A percentile compares a stretch with the other conserved stretches of the same genome.
These are phyloP conservation scores for Tricladium varicosporioides DNA, from an alignment of 2,329 filamentous ascomycete species.

Conservation along the genomic window DNA sequence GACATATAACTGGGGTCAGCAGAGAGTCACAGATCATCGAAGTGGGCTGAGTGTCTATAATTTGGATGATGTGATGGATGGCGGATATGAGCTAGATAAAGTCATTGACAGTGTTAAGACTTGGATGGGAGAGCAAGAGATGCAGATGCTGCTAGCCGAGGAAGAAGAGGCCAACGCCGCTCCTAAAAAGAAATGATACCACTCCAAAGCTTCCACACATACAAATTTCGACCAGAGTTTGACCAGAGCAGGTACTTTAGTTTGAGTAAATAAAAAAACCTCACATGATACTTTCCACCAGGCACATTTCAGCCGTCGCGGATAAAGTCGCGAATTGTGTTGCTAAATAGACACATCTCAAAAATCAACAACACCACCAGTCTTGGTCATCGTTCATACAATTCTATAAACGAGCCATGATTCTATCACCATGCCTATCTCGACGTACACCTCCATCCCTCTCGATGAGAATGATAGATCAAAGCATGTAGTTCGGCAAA, in stretches of 20 bases:
- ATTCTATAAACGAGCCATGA: neutral
- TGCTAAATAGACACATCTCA: neutral
- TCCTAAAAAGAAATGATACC: conserved; percentile 4
- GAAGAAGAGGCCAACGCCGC: conserved; percentile 36
- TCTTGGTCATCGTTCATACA: neutral
- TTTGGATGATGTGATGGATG: conserved; percentile 63
- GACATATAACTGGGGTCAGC: conserved; percentile 71
- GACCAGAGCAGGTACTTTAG: too few relatives aligned
- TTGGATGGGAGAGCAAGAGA: conserved; percentile 66
- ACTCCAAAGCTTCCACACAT: neutral
- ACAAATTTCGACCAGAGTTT: neutral
- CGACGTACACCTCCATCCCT: conserved; percentile 16
- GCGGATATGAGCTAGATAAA: conserved; percentile 59
- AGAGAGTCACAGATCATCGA: conserved; percentile 70
- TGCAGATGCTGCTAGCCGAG: conserved; percentile 56
- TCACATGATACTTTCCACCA: neutral
- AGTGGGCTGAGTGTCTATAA: conserved; percentile 65
- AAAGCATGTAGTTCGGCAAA: neutral
- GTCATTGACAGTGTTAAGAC: conserved; percentile 67
- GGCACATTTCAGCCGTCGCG: conserved; percentile 11
- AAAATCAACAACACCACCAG: neutral
- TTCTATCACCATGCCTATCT: conserved; percentile 1
- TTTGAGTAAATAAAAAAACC: neutral
- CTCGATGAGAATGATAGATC: conserved; percentile 12
- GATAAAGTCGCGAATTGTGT: conserved; percentile 11